Percentiles rank a stretch among this genome's conserved stretches.
Conservation (phyloP, 2,329 filamentous ascomycete genomes). For the Aspergillus neotritici region DNA sequence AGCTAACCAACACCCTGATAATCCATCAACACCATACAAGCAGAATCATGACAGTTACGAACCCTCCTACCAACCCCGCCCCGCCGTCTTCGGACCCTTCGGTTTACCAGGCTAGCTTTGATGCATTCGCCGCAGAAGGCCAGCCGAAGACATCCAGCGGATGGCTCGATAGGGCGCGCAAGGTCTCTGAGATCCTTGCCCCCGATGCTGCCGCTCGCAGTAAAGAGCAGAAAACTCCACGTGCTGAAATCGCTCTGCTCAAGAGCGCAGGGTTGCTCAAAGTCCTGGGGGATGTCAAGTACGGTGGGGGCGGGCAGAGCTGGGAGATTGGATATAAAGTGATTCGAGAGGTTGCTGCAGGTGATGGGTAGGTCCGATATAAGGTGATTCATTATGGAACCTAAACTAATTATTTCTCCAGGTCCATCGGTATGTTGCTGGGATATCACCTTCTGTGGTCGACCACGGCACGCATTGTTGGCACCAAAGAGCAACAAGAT, state of each 20-base stretch:
- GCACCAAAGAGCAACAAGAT: slow-evolving; percentile 55
- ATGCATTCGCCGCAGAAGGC: slow-evolving; percentile 26
- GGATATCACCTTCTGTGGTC: slow-evolving; percentile 63
- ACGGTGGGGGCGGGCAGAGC: slow-evolving; percentile 49
- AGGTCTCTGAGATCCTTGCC: slow-evolving; percentile 47
- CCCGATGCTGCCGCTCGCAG: slow-evolving; percentile 46
- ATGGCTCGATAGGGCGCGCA: slow-evolving; percentile 47
- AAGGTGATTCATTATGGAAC: neutral
- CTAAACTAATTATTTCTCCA: slow-evolving; percentile 12
- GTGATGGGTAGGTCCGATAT: slow-evolving; percentile 47
- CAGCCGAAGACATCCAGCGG: slow-evolving; percentile 26
- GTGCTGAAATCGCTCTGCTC: slow-evolving; percentile 47
- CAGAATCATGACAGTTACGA: no score
- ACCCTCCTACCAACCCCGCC: slow-evolving; percentile 6
- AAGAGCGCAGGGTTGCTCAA: slow-evolving; percentile 50
- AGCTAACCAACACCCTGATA: no score
- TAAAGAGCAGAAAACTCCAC: slow-evolving; percentile 49
- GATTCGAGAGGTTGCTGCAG: slow-evolving; percentile 59
- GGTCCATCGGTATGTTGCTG: slow-evolving; percentile 59
- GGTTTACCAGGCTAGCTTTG: slow-evolving; percentile 35
- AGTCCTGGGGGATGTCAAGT: slow-evolving; percentile 45
- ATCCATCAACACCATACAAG: no score
- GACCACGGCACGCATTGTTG: slow-evolving; percentile 56
- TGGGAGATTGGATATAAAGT: slow-evolving; percentile 54
- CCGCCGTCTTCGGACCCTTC: slow-evolving; percentile 32